Base-by-base conservation (phyloP, 192 early-diverging fungal species). In the Linnemannia zychae region DNA sequence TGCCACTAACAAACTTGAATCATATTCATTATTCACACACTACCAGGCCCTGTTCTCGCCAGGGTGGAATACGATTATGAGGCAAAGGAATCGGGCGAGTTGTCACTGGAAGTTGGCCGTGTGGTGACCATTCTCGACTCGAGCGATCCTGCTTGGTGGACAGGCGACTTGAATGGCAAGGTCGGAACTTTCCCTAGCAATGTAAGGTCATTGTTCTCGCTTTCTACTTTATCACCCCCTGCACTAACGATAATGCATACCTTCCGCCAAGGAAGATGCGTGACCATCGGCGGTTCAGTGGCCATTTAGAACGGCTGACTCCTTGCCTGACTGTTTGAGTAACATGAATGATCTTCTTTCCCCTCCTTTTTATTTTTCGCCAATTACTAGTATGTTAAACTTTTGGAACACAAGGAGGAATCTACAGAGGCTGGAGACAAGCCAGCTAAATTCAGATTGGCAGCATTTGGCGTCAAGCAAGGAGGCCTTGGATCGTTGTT, bases 401-500 rank as follows among this genome's bases (percentile, higher is more conserved):
- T 83, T n/a, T 74, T 83, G 34, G 88, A 86, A 38, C 53, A 70
- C 36, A 82, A 88, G 67, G 72, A 84, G 17, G 76, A 76, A 13
- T 17, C 73, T 49, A 76, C 47, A 67, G 79, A 72, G 0, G 44
- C 68, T 13, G 73, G 24, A 22, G 87, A 88, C 44, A 76, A 81
- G n/a, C 77, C 80, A 31, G 48, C 74, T 40, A 87, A 87, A 13
- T 94, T 94, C 81, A 94, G 88, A 71, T 87, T 96, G 68, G 94
- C 94, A 12, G 94, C 93, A 0, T 95, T 94, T 71, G 95, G 95
- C 77, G 94, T 96, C 13, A 93, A 95, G 76, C 92, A 94, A 82
- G 95, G 94, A 76, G 95, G 95, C 33, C 87, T 96, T 74, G 95
- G 95, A 49, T 91, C 92, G 48, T 81, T 96, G 44, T 93, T 96